A percentile compares a stretch with the other conserved stretches of the same genome.
Conservation (phyloP, 2,329 filamentous ascomycete species). For the Colletotrichum sp. region DNA sequence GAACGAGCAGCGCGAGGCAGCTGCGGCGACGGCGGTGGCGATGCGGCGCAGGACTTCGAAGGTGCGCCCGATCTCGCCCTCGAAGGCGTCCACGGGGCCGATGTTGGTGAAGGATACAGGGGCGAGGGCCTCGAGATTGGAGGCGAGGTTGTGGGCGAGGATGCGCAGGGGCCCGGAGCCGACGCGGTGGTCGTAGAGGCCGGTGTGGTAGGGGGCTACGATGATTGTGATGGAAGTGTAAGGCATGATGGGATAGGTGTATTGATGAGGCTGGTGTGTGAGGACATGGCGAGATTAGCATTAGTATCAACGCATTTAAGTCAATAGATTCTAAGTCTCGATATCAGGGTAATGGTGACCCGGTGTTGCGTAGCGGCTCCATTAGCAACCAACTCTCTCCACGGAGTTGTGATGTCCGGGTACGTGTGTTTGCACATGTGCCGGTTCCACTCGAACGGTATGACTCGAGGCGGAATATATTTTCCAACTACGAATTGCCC, state of each 20-base stretch:
- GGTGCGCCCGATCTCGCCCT: slow-evolving; percentile 42
- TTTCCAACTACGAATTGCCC: not conserved
- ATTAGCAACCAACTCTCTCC: not conserved
- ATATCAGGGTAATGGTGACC: not conserved
- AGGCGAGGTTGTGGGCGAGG: slow-evolving; percentile 30
- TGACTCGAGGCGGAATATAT: not conserved
- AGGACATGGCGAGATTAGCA: rapidly evolving
- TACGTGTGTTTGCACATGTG: rapidly evolving
- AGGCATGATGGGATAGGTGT: not conserved
- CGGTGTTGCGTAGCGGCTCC: not conserved
- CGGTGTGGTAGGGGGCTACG: slow-evolving; percentile 43
- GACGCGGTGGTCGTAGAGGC: slow-evolving; percentile 37
- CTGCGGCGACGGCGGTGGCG: slow-evolving; percentile 33
- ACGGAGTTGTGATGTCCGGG: not conserved
- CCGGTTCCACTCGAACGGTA: not conserved
- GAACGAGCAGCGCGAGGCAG: slow-evolving; percentile 31
- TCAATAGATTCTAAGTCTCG: not conserved
- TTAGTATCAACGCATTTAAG: not conserved
- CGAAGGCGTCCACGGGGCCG: slow-evolving; percentile 37
- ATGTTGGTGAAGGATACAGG: slow-evolving; percentile 26
- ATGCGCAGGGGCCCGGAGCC: slow-evolving; percentile 40
- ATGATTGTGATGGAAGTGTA: slow-evolving; percentile 35
- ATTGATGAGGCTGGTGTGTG: no score
- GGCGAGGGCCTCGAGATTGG: slow-evolving; percentile 27
- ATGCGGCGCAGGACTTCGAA: slow-evolving; percentile 43